A percentile compares a stretch with the other conserved stretches of the same genome.
Evolutionary conservation across 2,329 filamentous ascomycete species (phyloP).

Genomic region (Colletotrichum endophyticum): DNA sequence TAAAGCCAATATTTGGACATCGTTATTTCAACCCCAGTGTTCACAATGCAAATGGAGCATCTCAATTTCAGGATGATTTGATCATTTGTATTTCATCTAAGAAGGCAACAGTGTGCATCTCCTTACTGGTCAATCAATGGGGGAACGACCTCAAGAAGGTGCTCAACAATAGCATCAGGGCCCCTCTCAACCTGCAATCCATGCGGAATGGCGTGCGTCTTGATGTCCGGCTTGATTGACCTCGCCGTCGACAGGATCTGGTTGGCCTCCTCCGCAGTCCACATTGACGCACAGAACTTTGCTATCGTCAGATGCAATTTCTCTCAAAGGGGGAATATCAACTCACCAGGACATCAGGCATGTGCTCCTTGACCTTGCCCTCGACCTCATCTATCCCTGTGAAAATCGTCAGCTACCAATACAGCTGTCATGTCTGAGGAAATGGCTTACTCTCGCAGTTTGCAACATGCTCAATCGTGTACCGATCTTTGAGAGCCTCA

Average conservation of each 20-base stretch:
- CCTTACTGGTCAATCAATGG: conserved; percentile 21
- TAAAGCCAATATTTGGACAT: fast-evolving
- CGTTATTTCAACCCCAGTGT: fast-evolving
- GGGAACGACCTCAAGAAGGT: conserved; percentile 48
- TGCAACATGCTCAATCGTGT: conserved; percentile 65
- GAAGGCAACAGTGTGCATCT: fast-evolving
- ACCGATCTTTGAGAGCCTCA: conserved; percentile 65
- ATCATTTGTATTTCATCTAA: background rate
- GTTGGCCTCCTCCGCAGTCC: conserved; percentile 50
- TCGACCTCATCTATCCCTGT: conserved; percentile 61
- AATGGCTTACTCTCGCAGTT: conserved; percentile 63
- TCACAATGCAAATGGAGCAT: background rate
- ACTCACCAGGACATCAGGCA: conserved; percentile 33
- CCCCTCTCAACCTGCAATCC: conserved; percentile 58
- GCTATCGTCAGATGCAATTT: background rate
- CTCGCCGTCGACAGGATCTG: conserved; percentile 49
- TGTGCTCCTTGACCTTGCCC: conserved; percentile 47
- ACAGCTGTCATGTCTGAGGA: too few species aligned
- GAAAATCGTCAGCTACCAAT: background rate
- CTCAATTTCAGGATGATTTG: fast-evolving
- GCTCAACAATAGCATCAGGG: conserved; percentile 60
- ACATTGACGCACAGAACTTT: conserved; percentile 66
- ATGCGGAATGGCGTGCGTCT: conserved; percentile 57
- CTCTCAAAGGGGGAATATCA: background rate
- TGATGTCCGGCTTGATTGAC: conserved; percentile 48